Evolutionary conservation across 352 stramenopile species (phyloP), one percentile per base, ranked within the genome.

Genomic region (Globisporangium solare): DNA sequence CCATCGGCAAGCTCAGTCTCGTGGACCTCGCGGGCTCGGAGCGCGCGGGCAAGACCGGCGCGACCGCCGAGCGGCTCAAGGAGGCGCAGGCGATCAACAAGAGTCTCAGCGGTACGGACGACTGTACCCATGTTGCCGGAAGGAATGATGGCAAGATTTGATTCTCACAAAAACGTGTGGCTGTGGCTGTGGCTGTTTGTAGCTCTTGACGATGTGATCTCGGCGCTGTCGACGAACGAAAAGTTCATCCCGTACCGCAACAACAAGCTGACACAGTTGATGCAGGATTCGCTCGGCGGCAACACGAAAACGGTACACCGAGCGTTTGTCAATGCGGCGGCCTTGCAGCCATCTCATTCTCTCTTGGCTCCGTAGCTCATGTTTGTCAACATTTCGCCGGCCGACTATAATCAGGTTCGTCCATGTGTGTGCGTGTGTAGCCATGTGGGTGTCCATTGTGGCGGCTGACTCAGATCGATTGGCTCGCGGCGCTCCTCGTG

Each of bases 171-270:
- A 27, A 51, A 3, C 17, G 42, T 45, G 21, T 35, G 2, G 24
- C 37, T 21, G 20, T 57, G 18, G 2, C 17, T 8, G 48, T 54
- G 52, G 6, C 4, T 49, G 5, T 35, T 35, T 35, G 27, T 35
- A 76, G 89, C 91, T 10, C 66, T 97, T 14, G 92, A 90, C 51
- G 90, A 97, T 63, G 92, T 98, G 18, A 97, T 98, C 66, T 81
- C 84, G 17, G 92, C 92, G 22, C 67, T 98, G 22, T 96, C 86
- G 46, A 89, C 68, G 5, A 87, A 87, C 47, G 86, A 97, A 47
- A 97, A 97, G 68, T 97, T 97, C 70, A 96, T 98, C 47, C 92
- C 92, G 46, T 97, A 96, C 66, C 82, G 88, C 47, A 96, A 97
- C 73, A 97, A 96, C 74, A 97, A 96, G 75, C 76, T 97, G 59